Evolutionary conservation across 805 yeast genomes (phyloP).

Genomic region (Suhomyces pyralidae): DNA sequence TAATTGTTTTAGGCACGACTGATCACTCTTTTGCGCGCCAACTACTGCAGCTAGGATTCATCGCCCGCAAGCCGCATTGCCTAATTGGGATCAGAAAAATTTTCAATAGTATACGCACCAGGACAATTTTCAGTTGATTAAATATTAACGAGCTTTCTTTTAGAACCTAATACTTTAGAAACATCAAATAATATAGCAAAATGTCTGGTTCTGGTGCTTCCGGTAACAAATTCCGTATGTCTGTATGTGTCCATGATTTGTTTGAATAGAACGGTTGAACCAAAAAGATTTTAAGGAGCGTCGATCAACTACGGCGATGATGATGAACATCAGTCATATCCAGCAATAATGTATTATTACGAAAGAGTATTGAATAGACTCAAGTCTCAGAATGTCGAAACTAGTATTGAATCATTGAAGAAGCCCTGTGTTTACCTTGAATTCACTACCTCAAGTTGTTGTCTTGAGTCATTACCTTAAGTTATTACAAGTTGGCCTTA

Average conservation of each 20-base stretch:
- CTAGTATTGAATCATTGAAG: not conserved
- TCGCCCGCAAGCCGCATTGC: conserved; percentile 1
- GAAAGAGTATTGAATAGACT: not conserved
- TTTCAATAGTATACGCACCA: conserved; percentile 1
- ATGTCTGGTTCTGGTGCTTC: conserved; percentile 95
- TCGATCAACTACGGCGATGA: not conserved
- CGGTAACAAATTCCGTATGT: conserved; percentile 99
- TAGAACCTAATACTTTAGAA: conserved; percentile 13
- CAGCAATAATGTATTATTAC: not conserved
- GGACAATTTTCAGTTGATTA: not conserved
- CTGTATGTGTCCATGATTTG: conserved; percentile 62
- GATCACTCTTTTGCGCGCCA: not conserved
- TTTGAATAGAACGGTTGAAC: not conserved
- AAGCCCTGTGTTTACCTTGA: not conserved
- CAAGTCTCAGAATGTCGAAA: not conserved
- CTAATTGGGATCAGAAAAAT: not conserved
- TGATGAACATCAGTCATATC: not conserved
- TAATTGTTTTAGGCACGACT: not conserved
- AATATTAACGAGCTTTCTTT: conserved; percentile 10
- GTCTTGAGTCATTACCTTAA: not conserved
- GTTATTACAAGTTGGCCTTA: not conserved
- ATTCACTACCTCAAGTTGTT: too few relatives aligned
- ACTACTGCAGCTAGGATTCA: conserved; percentile 1
- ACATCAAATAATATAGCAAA: conserved; percentile 33
- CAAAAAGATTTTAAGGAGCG: not conserved